phyloP scores from a whole-genome alignment of 108 stramenopile genomes.

The Cyclostephanos invisitatus region DNA sequence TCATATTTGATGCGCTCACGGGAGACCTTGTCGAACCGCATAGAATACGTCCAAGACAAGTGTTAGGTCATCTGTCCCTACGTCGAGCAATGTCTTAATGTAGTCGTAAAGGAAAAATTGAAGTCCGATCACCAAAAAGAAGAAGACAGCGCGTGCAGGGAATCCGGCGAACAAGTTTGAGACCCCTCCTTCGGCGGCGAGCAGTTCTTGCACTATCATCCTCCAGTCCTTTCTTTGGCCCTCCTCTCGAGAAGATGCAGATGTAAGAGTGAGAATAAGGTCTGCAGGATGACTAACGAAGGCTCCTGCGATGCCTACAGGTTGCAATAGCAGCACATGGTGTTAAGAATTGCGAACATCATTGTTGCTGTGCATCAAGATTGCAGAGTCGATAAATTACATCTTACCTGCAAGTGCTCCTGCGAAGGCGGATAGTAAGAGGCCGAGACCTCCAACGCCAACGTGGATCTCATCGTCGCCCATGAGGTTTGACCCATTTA shows the following conservation, averaged over 20 bases:
- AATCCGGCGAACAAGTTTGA: slow-evolving; percentile 82
- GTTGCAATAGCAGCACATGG: neutral
- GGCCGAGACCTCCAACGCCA: slow-evolving; percentile 72
- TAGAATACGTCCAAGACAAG: slow-evolving; percentile 91
- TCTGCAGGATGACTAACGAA: slow-evolving; percentile 86
- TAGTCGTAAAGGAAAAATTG: slow-evolving; percentile 93
- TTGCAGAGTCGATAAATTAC: neutral
- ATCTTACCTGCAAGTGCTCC: slow-evolving; percentile 70
- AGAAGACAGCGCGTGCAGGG: slow-evolving; percentile 75
- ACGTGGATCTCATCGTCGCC: slow-evolving; percentile 71
- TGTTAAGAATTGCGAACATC: neutral
- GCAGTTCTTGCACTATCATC: slow-evolving; percentile 66
- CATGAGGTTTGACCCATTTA: slow-evolving; percentile 57
- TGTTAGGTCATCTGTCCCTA: slow-evolving; percentile 84
- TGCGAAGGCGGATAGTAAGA: slow-evolving; percentile 73
- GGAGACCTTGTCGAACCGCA: slow-evolving; percentile 76
- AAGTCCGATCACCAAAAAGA: slow-evolving; percentile 89
- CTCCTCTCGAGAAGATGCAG: slow-evolving; percentile 49
- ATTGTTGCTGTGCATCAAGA: neutral
- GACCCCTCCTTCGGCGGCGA: slow-evolving; percentile 70
- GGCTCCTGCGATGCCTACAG: slow-evolving; percentile 72
- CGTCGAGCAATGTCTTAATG: slow-evolving; percentile 79
- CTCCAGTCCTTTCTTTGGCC: slow-evolving; percentile 64
- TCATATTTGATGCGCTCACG: neutral
- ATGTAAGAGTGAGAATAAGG: slow-evolving; percentile 83